Evolutionary conservation across 352 stramenopile genomes (phyloP), one percentile per base, ranked within the genome.

Genomic region (Phytopythium sindhum): DNA sequence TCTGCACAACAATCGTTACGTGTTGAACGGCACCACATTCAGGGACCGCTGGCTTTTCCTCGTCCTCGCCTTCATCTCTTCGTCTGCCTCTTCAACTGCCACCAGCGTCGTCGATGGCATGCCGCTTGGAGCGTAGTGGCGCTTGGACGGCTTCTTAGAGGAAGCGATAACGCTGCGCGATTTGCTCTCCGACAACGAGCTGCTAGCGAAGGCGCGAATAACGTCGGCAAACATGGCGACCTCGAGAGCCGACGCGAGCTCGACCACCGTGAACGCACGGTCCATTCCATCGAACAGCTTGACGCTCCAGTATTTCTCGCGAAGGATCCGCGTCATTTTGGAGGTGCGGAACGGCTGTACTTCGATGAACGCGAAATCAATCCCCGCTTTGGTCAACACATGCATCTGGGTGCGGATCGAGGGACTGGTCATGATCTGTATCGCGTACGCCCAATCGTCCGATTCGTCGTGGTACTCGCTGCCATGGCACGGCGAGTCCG

Each of bases 361-460:
- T 39, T 81, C 71, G 15, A 84, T 70, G 23, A 80, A 69, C 7
- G 69, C 72, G 23, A 84, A 74, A n/a, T 84, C 75, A 28, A 84
- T 76, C 0, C 73, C 75, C 1, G 58, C 52, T 2, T 10, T 23
- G 12, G 59, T 64, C 2, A 84, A 47, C 61, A 63, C 52, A 37
- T 66, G 56, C 73, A 80, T 78, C 61, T 81, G 68, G 29, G 44
- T 33, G 17, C 67, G 68, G 60, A 82, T 82, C 35, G 66, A 60
- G 2, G 76, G 74, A 12, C 68, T 74, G 14, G 55, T 56, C 1
- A 54, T n/a, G 15, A 78, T 80, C n/a, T 76, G 42, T 0, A 1
- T 12, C 8, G 7, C 29, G 23, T 74, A 74, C 1, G 3, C 24
- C 19, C 37, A 19, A 56, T 71, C 31, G 44, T 73, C 61, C 0